phyloP scores from a whole-genome alignment of 2,329 filamentous ascomycete genomes.

The Calycina marina region DNA sequence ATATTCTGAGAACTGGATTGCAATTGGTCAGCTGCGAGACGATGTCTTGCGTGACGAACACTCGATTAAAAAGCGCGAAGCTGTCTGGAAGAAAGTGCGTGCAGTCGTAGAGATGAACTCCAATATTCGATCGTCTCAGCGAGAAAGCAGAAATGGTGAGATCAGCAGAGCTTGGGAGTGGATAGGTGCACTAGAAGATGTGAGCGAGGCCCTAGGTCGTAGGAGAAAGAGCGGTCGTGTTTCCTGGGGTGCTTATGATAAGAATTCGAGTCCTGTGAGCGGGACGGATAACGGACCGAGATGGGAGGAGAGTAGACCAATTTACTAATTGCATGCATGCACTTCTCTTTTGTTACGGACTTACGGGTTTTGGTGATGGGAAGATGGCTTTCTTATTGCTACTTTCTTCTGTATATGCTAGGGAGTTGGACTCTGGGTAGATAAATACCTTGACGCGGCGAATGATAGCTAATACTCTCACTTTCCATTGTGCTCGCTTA shows the following conservation, averaged over 20 bases:
- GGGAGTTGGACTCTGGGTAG: no score
- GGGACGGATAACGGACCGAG: slow-evolving; percentile 16
- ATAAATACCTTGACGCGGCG: no score
- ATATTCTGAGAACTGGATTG: slow-evolving; percentile 65
- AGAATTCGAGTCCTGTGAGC: slow-evolving; percentile 13
- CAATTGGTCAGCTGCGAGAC: slow-evolving; percentile 78
- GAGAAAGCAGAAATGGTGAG: slow-evolving; percentile 52
- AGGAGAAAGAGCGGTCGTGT: slow-evolving; percentile 36
- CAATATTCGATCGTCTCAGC: slow-evolving; percentile 66
- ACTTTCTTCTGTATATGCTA: no score
- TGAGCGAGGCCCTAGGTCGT: slow-evolving; percentile 19
- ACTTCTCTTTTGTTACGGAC: no score
- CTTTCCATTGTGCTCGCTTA: no score
- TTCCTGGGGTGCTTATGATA: slow-evolving; percentile 18
- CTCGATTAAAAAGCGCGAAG: slow-evolving; percentile 58
- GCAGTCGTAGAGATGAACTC: slow-evolving; percentile 84
- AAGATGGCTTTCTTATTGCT: no score
- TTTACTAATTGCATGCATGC: no score
- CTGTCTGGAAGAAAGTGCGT: slow-evolving; percentile 71
- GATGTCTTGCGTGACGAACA: slow-evolving; percentile 79
- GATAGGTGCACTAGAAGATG: slow-evolving; percentile 41
- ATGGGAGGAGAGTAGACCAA: slow-evolving; percentile 22
- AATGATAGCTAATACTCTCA: no score
- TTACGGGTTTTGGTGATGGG: no score
- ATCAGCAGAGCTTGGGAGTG: slow-evolving; percentile 55